A percentile compares a stretch with the other conserved stretches of the same genome.
phyloP scores from a whole-genome alignment of 768 basidiomycete species.

The Mycena kentingensis region DNA sequence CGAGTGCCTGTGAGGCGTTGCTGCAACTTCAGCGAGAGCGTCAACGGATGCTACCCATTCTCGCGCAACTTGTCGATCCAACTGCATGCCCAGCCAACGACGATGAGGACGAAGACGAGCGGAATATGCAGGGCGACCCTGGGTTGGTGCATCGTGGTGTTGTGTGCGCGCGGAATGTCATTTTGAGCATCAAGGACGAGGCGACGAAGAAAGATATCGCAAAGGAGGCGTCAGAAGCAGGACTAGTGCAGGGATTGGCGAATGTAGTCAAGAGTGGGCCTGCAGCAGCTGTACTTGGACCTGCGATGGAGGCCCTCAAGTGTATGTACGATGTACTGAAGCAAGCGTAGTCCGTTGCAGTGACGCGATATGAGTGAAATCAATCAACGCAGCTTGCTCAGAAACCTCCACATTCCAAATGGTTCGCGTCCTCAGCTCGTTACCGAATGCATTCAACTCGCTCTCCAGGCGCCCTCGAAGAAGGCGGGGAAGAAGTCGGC shows the following conservation, averaged over 20 bases:
- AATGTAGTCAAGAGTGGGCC: constrained; percentile 47
- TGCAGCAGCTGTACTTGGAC: constrained; percentile 43
- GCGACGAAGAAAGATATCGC: constrained; percentile 44
- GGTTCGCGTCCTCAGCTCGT: constrained; percentile 19
- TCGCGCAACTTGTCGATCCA: constrained; percentile 71
- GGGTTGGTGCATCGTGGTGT: constrained; percentile 80
- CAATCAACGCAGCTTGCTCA: constrained; percentile 1
- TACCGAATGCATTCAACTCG: constrained; percentile 13
- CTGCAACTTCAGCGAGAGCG: constrained; percentile 65
- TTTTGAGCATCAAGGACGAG: constrained; percentile 45
- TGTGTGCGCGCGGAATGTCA: constrained; percentile 70
- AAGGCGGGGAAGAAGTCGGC: constrained; percentile 86
- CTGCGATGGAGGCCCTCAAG: constrained; percentile 55
- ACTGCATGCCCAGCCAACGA: constrained; percentile 36
- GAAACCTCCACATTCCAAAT: constrained; percentile 10
- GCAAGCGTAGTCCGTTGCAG: constrained; percentile 1
- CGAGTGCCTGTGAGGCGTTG: constrained; percentile 61
- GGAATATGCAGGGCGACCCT: constrained; percentile 40
- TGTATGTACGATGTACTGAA: constrained; percentile 26
- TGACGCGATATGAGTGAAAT: background rate
- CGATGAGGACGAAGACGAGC: constrained; percentile 39
- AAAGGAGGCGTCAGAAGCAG: constrained; percentile 52
- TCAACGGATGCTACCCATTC: constrained; percentile 61
- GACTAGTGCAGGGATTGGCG: constrained; percentile 56
- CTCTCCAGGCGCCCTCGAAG: constrained; percentile 75